phyloP scores from a whole-genome alignment of 768 basidiomycete genomes.

The Rhodotorula diobovata region DNA sequence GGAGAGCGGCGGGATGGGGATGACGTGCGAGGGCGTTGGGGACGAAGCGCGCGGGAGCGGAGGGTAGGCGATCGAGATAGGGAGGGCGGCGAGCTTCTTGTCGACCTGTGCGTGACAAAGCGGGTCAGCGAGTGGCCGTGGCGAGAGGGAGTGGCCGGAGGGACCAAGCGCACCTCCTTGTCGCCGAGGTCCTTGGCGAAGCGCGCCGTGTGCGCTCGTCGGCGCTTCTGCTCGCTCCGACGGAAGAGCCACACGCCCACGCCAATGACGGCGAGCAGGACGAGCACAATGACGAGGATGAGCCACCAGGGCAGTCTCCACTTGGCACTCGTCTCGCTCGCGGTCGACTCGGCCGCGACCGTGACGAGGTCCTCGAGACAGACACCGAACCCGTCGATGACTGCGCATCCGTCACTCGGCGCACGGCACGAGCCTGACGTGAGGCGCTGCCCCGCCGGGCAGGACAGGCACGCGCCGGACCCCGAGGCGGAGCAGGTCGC shows the following conservation, averaged over 20 bases:
- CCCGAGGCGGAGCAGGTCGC: slow-evolving; percentile 65
- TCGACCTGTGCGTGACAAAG: slow-evolving; percentile 8
- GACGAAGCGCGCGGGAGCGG: slow-evolving; percentile 11
- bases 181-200: slow-evolving; percentile 30
- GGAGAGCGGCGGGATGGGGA: not conserved
- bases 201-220: slow-evolving; percentile 19
- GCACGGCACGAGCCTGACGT: slow-evolving; percentile 28
- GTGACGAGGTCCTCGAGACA: slow-evolving; percentile 39
- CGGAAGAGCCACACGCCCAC: slow-evolving; percentile 18
- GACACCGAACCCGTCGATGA: slow-evolving; percentile 31
- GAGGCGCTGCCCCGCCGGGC: slow-evolving; percentile 44
- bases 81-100: slow-evolving; percentile 28
- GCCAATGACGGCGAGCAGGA: not conserved
- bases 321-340: not conserved
- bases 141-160: not conserved
- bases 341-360: slow-evolving; percentile 9
- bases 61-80: slow-evolving; percentile 29
- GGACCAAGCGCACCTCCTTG: slow-evolving; percentile 21
- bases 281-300: slow-evolving; percentile 20
- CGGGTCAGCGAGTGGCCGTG: too few species aligned
- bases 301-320: slow-evolving; percentile 31
- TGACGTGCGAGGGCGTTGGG: not conserved
- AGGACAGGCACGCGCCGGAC: slow-evolving; percentile 75
- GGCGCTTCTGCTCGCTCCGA: slow-evolving; percentile 29
- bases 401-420: slow-evolving; percentile 7